phyloP scores from a whole-genome alignment of 148 eudicot species.

The Mesembryanthemum crystallinum region DNA sequence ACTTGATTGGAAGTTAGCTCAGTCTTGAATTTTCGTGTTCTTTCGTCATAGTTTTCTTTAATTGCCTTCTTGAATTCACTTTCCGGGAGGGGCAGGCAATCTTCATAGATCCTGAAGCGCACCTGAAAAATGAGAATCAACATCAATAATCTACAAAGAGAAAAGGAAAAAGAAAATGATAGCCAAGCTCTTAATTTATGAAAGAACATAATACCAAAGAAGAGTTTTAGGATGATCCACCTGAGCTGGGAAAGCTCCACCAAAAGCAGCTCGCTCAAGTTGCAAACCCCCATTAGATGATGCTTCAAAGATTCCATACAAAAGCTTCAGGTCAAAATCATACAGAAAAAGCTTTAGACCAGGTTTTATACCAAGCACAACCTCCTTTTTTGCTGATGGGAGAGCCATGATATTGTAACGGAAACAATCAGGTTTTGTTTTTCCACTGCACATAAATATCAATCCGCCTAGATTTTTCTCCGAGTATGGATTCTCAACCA shows the following conservation, averaged over 20 bases:
- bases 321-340: slow-evolving; percentile 64
- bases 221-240: slow-evolving; percentile 28
- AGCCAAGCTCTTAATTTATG: not conserved
- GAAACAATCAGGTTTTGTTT: slow-evolving; percentile 80
- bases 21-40: slow-evolving; percentile 60
- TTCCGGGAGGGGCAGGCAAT: slow-evolving; percentile 68
- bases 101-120: slow-evolving; percentile 55
- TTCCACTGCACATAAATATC: slow-evolving; percentile 77
- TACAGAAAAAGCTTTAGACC: slow-evolving; percentile 73
- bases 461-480: slow-evolving; percentile 44
- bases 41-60: slow-evolving; percentile 57
- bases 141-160: slow-evolving; percentile 1
- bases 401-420: slow-evolving; percentile 64
- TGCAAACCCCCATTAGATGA: slow-evolving; percentile 71
- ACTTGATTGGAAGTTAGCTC: slow-evolving; percentile 66
- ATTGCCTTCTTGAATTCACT: slow-evolving; percentile 64
- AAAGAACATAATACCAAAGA: not conserved
- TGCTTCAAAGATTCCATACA: slow-evolving; percentile 68
- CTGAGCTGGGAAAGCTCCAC: slow-evolving; percentile 82
- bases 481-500: slow-evolving; percentile 20
- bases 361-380: slow-evolving; percentile 58
- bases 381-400: slow-evolving; percentile 43
- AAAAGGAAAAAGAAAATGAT: not conserved
- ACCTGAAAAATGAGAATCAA: slow-evolving; percentile 41
- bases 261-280: slow-evolving; percentile 80